Evolutionary conservation across 2,329 filamentous ascomycete genomes (phyloP), one percentile per base, ranked within the genome.

Genomic region (Stenocarpella maydis): DNA sequence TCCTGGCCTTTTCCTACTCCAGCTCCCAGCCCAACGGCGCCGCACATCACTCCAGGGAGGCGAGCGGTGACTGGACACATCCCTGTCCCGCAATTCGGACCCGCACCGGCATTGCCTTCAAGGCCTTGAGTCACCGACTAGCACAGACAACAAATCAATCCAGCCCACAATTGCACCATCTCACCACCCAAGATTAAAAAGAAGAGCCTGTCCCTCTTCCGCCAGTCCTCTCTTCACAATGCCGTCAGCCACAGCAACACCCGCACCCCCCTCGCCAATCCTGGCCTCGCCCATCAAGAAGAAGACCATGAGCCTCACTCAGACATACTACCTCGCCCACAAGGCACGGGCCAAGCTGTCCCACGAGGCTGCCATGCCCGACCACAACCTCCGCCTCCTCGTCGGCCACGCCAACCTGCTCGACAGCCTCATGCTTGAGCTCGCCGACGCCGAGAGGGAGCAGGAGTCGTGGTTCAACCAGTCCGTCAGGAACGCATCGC

Each of bases 381-480:
- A 98, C 80, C 96, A 98, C 87, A 91, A 98, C 86, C 92, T 99
- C 73, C 91, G 95, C 79, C 90, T 97, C 54, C 92, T 99, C 71
- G 96, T 99, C 76, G 96, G 95, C 77, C 96, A 99, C 83, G 96
- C 96, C 85, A 99, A 98, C 87, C 91, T 98, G 58, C 93, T 99
- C 80, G 96, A 99, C 84, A 91, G 91, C 49, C 85, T 99, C 78
- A 98, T 98, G 96, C 90, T 94, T 73, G 79, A 81, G 70, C 92
- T 99, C 70, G 92, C 94, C 81, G 93, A 97, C 70, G 95, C 95
- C 78, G 96, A 98, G 86, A 90, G 91, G 76, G 94, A 98, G 82
- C 96, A 98, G 83, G 95, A 98, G 83, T 91, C 89, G 74, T 98
- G 95, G 95, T 98, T 98, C 91, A 97, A 98, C 88, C 92, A 94